phyloP scores from a whole-genome alignment of 306 rosid genomes.

The Mimosa pudica region DNA sequence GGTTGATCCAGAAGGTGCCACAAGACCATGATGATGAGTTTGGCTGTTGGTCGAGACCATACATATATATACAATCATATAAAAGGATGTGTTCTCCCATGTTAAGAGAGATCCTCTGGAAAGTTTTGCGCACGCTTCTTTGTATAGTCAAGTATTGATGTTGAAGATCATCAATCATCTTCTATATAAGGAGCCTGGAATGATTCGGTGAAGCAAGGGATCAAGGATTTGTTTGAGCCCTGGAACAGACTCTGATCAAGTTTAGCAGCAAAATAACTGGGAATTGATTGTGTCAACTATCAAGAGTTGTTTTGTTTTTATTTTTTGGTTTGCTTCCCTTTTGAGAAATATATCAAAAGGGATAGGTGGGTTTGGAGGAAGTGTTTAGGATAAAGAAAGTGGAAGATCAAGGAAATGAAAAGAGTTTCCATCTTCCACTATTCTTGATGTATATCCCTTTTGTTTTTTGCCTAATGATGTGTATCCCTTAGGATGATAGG shows the following conservation, averaged over 20 bases:
- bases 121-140: background rate
- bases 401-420: background rate
- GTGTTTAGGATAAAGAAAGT: background rate
- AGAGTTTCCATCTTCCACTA: background rate
- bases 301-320: background rate
- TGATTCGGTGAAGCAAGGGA: background rate
- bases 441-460: background rate
- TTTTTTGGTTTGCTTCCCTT: background rate
- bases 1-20: conserved; percentile 46
- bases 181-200: background rate
- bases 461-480: too few relatives aligned
- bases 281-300: background rate
- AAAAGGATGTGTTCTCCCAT: background rate
- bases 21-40: conserved; percentile 8
- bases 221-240: background rate
- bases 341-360: background rate
- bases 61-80: background rate
- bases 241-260: background rate
- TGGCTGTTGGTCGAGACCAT: conserved; percentile 24
- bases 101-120: conserved; percentile 19
- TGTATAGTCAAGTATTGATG: conserved; percentile 3
- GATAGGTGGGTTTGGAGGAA: background rate
- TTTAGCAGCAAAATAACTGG: conserved; percentile 3
- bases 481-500: background rate
- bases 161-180: background rate